These are phyloP conservation scores for Narthecium ossifragum DNA, from an alignment of 106 monocot species.

Conservation along the genomic window DNA sequence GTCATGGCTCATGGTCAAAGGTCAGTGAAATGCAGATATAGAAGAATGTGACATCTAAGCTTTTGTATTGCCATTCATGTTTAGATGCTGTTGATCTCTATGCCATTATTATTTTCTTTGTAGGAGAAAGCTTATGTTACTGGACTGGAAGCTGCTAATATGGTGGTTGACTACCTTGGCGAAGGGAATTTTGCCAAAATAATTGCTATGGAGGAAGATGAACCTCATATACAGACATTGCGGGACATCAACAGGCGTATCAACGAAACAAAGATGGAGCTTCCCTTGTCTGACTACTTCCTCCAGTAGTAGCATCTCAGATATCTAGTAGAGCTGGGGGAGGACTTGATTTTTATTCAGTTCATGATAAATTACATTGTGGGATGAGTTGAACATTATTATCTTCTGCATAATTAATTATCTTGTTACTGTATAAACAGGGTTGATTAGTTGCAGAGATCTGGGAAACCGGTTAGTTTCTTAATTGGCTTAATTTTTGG, in stretches of 20 bases:
- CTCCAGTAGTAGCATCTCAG: constrained; percentile 9
- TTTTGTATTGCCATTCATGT: neutral
- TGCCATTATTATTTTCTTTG: neutral
- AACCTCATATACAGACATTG: constrained; percentile 50
- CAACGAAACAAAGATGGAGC: constrained; percentile 39
- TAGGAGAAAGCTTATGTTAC: constrained; percentile 77
- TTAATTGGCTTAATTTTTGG: too few relatives aligned
- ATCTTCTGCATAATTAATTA: too few relatives aligned
- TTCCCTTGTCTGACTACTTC: constrained; percentile 39
- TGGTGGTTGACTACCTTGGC: constrained; percentile 51
- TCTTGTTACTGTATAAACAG: too few relatives aligned
- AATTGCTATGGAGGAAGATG: constrained; percentile 62
- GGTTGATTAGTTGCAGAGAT: too few relatives aligned
- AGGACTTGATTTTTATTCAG: too few relatives aligned
- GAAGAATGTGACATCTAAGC: neutral
- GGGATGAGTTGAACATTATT: too few relatives aligned
- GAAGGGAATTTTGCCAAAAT: constrained; percentile 62
- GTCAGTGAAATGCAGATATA: too few relatives aligned
- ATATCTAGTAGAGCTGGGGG: too few relatives aligned
- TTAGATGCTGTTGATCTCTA: neutral
- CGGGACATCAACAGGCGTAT: constrained; percentile 42
- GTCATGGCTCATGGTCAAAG: constrained; percentile 75
- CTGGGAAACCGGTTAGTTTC: too few relatives aligned
- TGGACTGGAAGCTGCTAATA: constrained; percentile 72
- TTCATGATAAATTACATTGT: too few relatives aligned